Base-by-base conservation (phyloP, 2,329 filamentous ascomycete species). In the Phialocephala sp. region DNA sequence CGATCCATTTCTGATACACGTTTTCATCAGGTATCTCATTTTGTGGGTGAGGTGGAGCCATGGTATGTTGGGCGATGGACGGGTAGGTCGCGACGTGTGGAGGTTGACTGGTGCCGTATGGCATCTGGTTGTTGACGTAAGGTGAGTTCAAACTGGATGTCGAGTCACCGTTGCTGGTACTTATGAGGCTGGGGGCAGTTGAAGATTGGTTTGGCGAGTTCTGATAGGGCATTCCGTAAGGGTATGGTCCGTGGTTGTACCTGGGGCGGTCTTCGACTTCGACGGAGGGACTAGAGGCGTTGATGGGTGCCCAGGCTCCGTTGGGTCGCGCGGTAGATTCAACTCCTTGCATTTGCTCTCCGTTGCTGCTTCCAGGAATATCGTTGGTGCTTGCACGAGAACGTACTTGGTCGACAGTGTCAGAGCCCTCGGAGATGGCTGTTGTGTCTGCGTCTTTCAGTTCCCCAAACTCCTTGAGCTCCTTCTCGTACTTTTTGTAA, bases 401-500 rank as follows among this genome's bases (percentile, higher is more conserved):
- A 50, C 67, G 68, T 6, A 58, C 57, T 41, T 71, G 66, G 20
- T 74, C 70, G 20, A 64, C 64, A n/a, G 65, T 56, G 41, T 75
- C 72, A 12, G 71, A 72, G 15, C 63, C 69, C 59, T 74, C 72
- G 24, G 72, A 71, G 15, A 50, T 65, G 18, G 59, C 56, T 24
- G 24, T 64, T 50, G 65, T 63, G 32, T 74, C 68, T 18, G 39
- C 54, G 54, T 74, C 71, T 43, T 68, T 70, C 41, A 75, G 63
- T 35, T 68, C 70, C n/a, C 87, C 87, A 2, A 89, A 81, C 4
- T 76, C 81, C 8, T 69, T 63, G 1, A 90, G 78, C 71, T 89
- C 87, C 59, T 79, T 75, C 69, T 80, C 82, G 36, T 89, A 74
- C 11, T 80, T 75, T 66, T 81, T 82, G 76, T 84, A 88, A 69